A percentile compares a stretch with the other conserved stretches of the same genome.
Evolutionary conservation across 306 rosid genomes (phyloP).

Genomic region (Cucurbita ficifolia): DNA sequence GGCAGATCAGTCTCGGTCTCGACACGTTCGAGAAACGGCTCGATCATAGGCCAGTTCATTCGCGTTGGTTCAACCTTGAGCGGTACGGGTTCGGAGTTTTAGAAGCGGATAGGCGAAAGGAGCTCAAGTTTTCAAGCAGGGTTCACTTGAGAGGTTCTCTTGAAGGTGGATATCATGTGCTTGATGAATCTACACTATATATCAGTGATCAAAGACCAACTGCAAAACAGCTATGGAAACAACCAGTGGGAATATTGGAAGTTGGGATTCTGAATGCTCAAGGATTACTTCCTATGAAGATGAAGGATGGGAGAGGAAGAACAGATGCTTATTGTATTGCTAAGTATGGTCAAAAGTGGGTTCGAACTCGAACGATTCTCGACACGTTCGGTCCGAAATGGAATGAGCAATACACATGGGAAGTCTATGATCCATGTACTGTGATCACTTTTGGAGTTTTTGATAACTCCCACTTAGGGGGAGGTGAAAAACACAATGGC

Average conservation of each 20-base stretch:
- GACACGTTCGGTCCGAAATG: constrained; percentile 66
- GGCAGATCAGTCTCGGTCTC: constrained; percentile 53
- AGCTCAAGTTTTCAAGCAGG: constrained; percentile 66
- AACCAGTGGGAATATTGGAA: constrained; percentile 69
- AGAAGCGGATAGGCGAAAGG: constrained; percentile 82
- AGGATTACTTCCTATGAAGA: constrained; percentile 90
- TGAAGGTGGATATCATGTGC: constrained; percentile 95
- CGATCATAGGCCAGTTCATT: constrained; percentile 71
- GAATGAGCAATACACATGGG: constrained; percentile 98
- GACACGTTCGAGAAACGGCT: constrained; percentile 59
- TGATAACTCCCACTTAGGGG: constrained; percentile 69
- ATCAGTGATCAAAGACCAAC: constrained; percentile 84
- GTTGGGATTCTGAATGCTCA: constrained; percentile 78
- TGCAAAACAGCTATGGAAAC: constrained; percentile 89
- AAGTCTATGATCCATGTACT: constrained; percentile 87
- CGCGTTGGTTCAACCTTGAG: constrained; percentile 90
- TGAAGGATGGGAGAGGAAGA: constrained; percentile 59
- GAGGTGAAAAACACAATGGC: constrained; percentile 28
- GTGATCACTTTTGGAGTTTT: constrained; percentile 76
- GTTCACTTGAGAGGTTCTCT: constrained; percentile 81
- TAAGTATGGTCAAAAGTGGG: constrained; percentile 89
- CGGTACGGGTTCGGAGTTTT: constrained; percentile 62
- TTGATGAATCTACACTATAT: constrained; percentile 82
- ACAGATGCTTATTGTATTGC: constrained; percentile 82
- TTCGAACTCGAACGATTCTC: constrained; percentile 76